Percentiles rank a stretch among this genome's conserved stretches.
Conservation (phyloP, 2,329 filamentous ascomycete species). For the Phyllosticta paracitricarpa region DNA sequence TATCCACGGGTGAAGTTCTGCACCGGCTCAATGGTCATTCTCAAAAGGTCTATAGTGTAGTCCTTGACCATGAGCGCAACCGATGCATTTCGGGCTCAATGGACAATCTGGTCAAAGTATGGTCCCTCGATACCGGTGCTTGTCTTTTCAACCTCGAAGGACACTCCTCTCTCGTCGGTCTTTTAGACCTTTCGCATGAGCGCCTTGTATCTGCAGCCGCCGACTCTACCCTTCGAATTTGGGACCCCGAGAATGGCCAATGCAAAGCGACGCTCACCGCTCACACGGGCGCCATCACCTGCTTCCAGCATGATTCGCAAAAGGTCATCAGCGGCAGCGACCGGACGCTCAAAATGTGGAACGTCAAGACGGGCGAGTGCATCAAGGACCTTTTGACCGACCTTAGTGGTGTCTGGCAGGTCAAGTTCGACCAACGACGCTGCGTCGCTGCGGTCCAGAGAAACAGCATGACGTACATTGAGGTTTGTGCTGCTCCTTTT, state of each 20-base stretch:
- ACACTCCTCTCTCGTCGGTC: slow-evolving; percentile 81
- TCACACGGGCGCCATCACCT: slow-evolving; percentile 94
- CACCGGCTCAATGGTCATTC: slow-evolving; percentile 79
- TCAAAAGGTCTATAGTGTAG: slow-evolving; percentile 94
- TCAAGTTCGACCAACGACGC: slow-evolving; percentile 89
- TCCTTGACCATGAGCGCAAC: slow-evolving; percentile 82
- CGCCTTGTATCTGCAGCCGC: slow-evolving; percentile 90
- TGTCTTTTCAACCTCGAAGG: slow-evolving; percentile 87
- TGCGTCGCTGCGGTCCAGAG: slow-evolving; percentile 96
- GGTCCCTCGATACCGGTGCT: slow-evolving; percentile 79
- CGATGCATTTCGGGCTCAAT: slow-evolving; percentile 97
- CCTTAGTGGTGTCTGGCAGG: slow-evolving; percentile 96
- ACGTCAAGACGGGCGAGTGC: slow-evolving; percentile 83
- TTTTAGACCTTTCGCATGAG: slow-evolving; percentile 81
- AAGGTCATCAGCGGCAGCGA: slow-evolving; percentile 97
- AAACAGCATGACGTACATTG: slow-evolving; percentile 85
- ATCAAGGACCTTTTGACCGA: slow-evolving; percentile 88
- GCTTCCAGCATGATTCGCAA: slow-evolving; percentile 93
- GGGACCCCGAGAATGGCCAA: slow-evolving; percentile 87
- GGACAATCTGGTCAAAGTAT: slow-evolving; percentile 97
- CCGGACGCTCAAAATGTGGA: slow-evolving; percentile 97
- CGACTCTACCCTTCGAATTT: slow-evolving; percentile 89
- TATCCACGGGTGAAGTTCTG: slow-evolving; percentile 82
- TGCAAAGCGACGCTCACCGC: slow-evolving; percentile 86
- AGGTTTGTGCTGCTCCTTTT: slow-evolving; percentile 51